Base-by-base conservation (phyloP, 805 yeast species). In the Candida railenensis region DNA sequence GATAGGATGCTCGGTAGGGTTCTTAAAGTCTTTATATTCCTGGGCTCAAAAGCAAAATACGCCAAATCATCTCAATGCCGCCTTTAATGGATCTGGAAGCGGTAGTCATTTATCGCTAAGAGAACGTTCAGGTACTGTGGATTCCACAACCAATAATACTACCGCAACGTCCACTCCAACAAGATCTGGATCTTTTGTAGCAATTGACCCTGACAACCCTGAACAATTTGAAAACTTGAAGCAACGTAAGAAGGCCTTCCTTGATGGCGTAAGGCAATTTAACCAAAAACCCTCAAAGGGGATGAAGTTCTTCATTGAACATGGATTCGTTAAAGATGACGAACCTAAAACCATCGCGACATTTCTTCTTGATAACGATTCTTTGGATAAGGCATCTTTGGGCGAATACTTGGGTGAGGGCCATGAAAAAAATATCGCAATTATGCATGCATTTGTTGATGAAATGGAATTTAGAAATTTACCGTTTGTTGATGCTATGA, bases 371-470 rank as follows among this genome's bases (percentile, higher is more conserved):
- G 69, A 67, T 19, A 85, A 85, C 3, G 89, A 83, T 37, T 87
- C 92, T 0, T 71, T 94, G 44, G 96, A 90, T 60, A 86, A 91
- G 61, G 77, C 91, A 0, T 80, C 80, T 4, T 76, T 95, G 47
- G 99, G 99, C 44, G 98, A 92, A 58, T 94, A 76, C 61, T 71
- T 94, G 48, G 99, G 99, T 45, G 97, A 88, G 56, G 96, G 92
- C 32, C 84, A 84, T 52, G 87, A 85, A 11, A 75, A 76, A 41
- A 85, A 89, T 61, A 80, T 89, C 50, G 83, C 85, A 3, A 81
- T 85, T 34, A 90, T 92, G 97, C 97, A 91, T 65, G 86, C 89
- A 4, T 94, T 94, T 70, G 96, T 92, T 22, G 96, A 91, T 59
- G 69, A 77, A 52, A 84, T 94, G 83, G 88, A 90, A 46, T 92